These are phyloP conservation scores for Wallacemonas sp. DNA, from an alignment of 208 protist species.

Conservation along the genomic window DNA sequence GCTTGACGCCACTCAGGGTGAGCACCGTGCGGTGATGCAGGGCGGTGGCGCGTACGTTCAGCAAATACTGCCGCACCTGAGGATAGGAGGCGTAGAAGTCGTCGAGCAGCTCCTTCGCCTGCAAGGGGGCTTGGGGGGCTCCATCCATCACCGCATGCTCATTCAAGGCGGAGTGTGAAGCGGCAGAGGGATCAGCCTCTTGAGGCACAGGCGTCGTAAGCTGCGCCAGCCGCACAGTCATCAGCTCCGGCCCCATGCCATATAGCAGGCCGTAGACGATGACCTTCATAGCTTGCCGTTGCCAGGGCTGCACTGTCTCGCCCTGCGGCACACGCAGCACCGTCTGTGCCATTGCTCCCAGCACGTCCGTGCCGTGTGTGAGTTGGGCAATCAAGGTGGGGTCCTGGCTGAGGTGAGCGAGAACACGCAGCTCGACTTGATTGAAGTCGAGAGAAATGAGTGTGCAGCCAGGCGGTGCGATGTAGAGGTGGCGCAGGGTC, in stretches of 20 bases:
- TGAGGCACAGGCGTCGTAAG: constrained; percentile 6
- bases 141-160: too few relatives aligned
- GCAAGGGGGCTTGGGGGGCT: background rate
- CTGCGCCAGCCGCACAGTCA: constrained; percentile 46
- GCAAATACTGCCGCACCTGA: constrained; percentile 52
- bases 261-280: constrained; percentile 91
- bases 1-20: constrained; percentile 50
- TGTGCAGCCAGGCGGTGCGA: constrained; percentile 58
- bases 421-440: constrained; percentile 81
- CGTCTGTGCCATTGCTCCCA: constrained; percentile 43
- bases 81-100: constrained; percentile 69
- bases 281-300: constrained; percentile 71
- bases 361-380: constrained; percentile 35
- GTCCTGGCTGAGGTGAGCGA: constrained; percentile 78
- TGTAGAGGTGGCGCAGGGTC: constrained; percentile 70
- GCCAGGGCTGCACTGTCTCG: constrained; percentile 25
- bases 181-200: too few relatives aligned
- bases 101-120: constrained; percentile 42
- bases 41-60: constrained; percentile 37
- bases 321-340: constrained; percentile 27
- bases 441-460: constrained; percentile 83
- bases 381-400: constrained; percentile 51
- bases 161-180: too few relatives aligned
- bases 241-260: constrained; percentile 75
- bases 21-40: constrained; percentile 32